phyloP scores from a whole-genome alignment of 805 yeast genomes.

The Saccharomycopsis sp. region DNA sequence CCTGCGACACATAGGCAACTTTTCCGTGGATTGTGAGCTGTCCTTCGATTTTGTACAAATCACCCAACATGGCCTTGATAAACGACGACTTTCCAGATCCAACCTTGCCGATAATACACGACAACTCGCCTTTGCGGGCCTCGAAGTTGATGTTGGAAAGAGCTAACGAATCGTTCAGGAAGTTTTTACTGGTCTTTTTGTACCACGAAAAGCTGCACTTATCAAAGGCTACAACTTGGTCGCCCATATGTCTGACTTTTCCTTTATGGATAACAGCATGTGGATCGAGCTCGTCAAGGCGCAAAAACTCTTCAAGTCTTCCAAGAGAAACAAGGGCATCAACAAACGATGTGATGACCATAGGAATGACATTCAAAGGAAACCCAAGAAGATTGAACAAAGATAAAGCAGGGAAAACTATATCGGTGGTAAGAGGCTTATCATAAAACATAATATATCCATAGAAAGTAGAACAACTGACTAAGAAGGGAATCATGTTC shows the following conservation, averaged over 20 bases:
- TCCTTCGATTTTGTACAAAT: constrained; percentile 71
- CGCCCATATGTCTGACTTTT: constrained; percentile 50
- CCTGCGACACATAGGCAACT: constrained; percentile 85
- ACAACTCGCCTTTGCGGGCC: constrained; percentile 69
- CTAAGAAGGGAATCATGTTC: constrained; percentile 82
- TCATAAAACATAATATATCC: constrained; percentile 57
- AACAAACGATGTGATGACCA: constrained; percentile 75
- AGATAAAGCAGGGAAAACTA: constrained; percentile 86
- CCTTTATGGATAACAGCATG: constrained; percentile 57
- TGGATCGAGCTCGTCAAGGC: constrained; percentile 73
- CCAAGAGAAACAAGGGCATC: constrained; percentile 82
- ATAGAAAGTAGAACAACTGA: constrained; percentile 85
- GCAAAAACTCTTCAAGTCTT: constrained; percentile 69
- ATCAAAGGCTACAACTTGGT: constrained; percentile 53
- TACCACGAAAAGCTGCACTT: constrained; percentile 77
- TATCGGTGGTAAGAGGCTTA: constrained; percentile 74
- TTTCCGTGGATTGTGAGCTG: constrained; percentile 65
- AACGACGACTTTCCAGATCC: constrained; percentile 88
- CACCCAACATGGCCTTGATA: constrained; percentile 75
- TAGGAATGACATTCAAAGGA: constrained; percentile 90
- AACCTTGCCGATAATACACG: constrained; percentile 83
- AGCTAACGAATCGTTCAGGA: constrained; percentile 37
- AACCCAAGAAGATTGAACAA: constrained; percentile 82
- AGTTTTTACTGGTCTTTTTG: constrained; percentile 43
- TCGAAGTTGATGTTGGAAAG: constrained; percentile 53